Evolutionary conservation across 345 rosid genomes (phyloP).

Genomic region (Salix purpurea): DNA sequence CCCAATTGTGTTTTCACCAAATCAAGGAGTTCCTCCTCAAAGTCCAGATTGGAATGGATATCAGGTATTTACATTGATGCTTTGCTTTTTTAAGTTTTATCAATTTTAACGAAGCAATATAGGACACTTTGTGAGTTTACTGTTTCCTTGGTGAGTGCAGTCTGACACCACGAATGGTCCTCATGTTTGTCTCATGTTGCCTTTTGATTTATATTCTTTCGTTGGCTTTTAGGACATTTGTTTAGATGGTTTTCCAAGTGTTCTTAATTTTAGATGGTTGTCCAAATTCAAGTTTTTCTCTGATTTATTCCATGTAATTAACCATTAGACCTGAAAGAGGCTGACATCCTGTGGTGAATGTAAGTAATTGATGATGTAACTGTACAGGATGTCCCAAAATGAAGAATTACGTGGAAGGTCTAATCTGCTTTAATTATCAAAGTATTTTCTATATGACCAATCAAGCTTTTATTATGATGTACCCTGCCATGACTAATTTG

Average conservation of each 20-base stretch:
- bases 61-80: slow-evolving; percentile 45
- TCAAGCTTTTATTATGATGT: neutral
- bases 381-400: neutral
- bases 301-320: neutral
- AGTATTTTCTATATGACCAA: neutral
- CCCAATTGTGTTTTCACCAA: slow-evolving; percentile 57
- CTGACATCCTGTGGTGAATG: neutral
- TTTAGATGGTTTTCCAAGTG: neutral
- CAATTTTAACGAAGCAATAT: neutral
- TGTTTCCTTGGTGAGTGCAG: neutral
- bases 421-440: neutral
- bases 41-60: slow-evolving; percentile 77
- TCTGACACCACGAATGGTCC: neutral
- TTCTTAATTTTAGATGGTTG: neutral
- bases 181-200: neutral
- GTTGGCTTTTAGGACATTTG: neutral
- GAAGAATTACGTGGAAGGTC: neutral
- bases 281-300: neutral
- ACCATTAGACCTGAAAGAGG: neutral
- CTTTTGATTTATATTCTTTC: neutral
- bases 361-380: neutral
- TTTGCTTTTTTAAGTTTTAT: neutral
- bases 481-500: neutral
- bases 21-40: slow-evolving; percentile 54
- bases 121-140: neutral